Percentiles rank a stretch among this genome's conserved stretches.
These are phyloP conservation scores for Lolium perenne DNA, from an alignment of 176 grass and related monocot species.

Conservation along the genomic window DNA sequence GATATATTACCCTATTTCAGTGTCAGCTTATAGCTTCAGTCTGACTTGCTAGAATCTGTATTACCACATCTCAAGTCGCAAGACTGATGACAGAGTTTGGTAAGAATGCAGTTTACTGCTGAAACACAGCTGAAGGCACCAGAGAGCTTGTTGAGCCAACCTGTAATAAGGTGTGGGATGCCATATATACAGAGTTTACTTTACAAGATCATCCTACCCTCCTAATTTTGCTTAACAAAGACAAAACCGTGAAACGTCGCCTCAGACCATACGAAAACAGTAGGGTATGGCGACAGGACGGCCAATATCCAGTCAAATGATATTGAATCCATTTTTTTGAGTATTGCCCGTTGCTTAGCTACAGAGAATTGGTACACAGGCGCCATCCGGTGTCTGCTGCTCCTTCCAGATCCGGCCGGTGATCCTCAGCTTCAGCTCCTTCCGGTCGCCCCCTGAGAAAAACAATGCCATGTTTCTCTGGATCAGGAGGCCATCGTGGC, in stretches of 20 bases:
- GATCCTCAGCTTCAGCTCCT: conserved; percentile 80
- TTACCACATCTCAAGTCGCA: background rate
- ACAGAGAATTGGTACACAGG: conserved; percentile 68
- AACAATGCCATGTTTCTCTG: conserved; percentile 93
- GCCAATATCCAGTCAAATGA: conserved; percentile 17
- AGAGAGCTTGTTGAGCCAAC: conserved; percentile 33
- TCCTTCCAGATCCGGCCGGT: conserved; percentile 80
- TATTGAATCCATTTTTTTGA: background rate
- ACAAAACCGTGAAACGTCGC: conserved; percentile 37
- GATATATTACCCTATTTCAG: background rate
- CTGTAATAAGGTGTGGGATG: conserved; percentile 34
- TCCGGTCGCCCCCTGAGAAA: conserved; percentile 73
- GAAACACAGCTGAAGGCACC: conserved; percentile 5
- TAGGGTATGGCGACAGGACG: conserved; percentile 25
- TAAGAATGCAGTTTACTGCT: conserved; percentile 20
- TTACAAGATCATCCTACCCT: conserved; percentile 53
- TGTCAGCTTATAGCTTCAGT: background rate
- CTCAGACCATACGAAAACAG: conserved; percentile 24
- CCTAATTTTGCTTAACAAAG: conserved; percentile 42
- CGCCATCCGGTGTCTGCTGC: conserved; percentile 58
- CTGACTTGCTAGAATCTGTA: background rate
- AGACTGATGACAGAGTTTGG: background rate
- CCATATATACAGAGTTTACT: conserved; percentile 53
- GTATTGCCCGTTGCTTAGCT: conserved; percentile 44
- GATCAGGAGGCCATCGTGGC: conserved; percentile 87